Base-by-base conservation (phyloP, 129 eudicot genomes). In the Ambrosia trifida region DNA sequence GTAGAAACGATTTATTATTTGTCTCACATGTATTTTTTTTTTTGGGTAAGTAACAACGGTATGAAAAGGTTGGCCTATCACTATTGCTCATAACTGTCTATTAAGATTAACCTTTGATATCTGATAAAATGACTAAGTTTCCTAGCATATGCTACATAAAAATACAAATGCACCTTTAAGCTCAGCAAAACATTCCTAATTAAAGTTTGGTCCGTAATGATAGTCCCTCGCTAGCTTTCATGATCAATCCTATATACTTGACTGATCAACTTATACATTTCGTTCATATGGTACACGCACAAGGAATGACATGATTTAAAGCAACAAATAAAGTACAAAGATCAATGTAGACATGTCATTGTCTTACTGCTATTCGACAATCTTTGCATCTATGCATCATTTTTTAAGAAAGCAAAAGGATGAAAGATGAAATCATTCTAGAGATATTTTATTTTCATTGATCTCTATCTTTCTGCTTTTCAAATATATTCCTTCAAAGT, bases 251-350 rank as follows among this genome's bases (percentile, higher is more conserved):
- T 14, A 54, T 20, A 54, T 54, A 19, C 57, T 16, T 16, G 12
- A 54, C 10, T 4, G 9, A 54, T 54, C 61, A 2, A 54, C 32
- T 2, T 9, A 20, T 54, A 19, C 36, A 4, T 11, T 11, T 16
- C 64, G 28, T 52, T 57, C 38, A 13, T 13, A 59, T 31, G n/a
- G 33, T 12, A 59, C 41, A 59, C 43, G 12, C 41, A 60, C 63
- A 69, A 76, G 56, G 20, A 68, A 76, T 30, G 63, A 5, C 35
- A 76, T 69, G 70, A 76, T 49, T 38, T 50, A 69, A 77, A 77
- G 71, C 28, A 61, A 62, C 65, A 49, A 70, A 52, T 50, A 61
- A 70, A 40, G 76, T 69, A 77, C 81, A 69, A 49, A 69, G 56
- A 69, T 77, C 54, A 46, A 69, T 41, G 56, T 59, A 54, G 70